Percentiles rank a stretch among this genome's conserved stretches.
These are phyloP conservation scores for Yarrowia divulgata DNA, from an alignment of 805 yeast species.

Conservation along the genomic window DNA sequence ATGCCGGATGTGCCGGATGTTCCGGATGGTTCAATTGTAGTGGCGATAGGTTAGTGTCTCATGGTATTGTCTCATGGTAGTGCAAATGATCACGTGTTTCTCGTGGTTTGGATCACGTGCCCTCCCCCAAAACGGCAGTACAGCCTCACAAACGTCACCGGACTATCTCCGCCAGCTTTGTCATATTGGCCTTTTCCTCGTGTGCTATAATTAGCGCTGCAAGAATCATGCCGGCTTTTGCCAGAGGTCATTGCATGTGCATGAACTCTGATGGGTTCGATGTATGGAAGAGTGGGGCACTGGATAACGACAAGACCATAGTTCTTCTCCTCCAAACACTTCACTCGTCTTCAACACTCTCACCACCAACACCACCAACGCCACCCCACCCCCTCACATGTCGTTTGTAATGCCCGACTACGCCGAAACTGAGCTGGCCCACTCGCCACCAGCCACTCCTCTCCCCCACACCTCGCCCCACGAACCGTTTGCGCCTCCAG, in stretches of 20 bases:
- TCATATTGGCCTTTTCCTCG: neutral
- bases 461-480: neutral
- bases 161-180: neutral
- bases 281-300: neutral
- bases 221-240: neutral
- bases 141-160: too few species aligned
- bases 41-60: too few species aligned
- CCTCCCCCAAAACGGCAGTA: too few species aligned
- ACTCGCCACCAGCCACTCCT: slow-evolving; percentile 16
- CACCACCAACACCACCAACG: too few species aligned
- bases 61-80: too few species aligned
- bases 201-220: slow-evolving; percentile 11
- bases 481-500: slow-evolving; percentile 16
- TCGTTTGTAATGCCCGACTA: slow-evolving; percentile 8
- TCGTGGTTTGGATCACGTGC: too few species aligned
- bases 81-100: too few species aligned
- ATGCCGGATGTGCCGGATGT: too few species aligned
- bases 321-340: neutral
- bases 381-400: slow-evolving; percentile 1
- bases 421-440: slow-evolving; percentile 10
- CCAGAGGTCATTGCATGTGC: slow-evolving; percentile 28
- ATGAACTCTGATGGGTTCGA: slow-evolving; percentile 14
- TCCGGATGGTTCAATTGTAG: too few species aligned
- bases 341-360: too few species aligned
- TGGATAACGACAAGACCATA: too few species aligned